A percentile compares a stretch with the other conserved stretches of the same genome.
These are phyloP conservation scores for Colletotrichum spaethianum DNA, from an alignment of 2,329 filamentous ascomycete genomes.

Conservation along the genomic window DNA sequence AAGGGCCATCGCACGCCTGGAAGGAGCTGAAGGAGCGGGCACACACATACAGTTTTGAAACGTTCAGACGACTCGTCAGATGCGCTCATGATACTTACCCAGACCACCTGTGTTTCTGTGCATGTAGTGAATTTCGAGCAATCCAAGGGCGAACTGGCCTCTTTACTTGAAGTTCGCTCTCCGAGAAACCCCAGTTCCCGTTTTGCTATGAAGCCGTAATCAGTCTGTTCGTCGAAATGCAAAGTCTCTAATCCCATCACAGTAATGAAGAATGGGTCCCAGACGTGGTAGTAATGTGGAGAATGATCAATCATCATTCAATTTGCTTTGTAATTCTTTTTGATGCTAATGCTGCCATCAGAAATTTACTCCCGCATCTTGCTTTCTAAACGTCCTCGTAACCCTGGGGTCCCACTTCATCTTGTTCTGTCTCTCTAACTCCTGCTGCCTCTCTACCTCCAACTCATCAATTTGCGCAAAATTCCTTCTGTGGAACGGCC, in stretches of 20 bases:
- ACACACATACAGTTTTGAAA: background rate
- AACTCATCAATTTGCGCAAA: constrained; percentile 37
- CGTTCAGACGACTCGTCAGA: constrained; percentile 15
- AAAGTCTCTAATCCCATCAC: background rate
- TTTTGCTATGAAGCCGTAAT: background rate
- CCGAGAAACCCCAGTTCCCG: background rate
- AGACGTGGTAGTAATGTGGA: too few relatives aligned
- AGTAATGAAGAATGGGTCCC: too few relatives aligned
- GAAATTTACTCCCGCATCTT: constrained; percentile 29
- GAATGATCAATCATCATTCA: too few relatives aligned
- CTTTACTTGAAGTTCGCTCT: background rate
- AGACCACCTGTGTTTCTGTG: background rate
- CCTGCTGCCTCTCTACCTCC: constrained; percentile 37
- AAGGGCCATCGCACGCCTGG: background rate
- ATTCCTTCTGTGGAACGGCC: constrained; percentile 31
- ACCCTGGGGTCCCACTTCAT: constrained; percentile 41
- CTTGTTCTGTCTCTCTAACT: constrained; percentile 34
- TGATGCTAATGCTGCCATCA: background rate
- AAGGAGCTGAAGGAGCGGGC: background rate
- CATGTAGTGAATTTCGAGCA: background rate
- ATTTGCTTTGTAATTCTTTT: background rate
- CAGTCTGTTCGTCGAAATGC: background rate
- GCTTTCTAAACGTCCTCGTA: constrained; percentile 16
- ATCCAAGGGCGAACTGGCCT: background rate
- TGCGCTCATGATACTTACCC: background rate